Percentiles rank a stretch among this genome's conserved stretches.
These are phyloP conservation scores for Lyophyllum atratum DNA, from an alignment of 768 basidiomycete genomes.

Conservation along the genomic window DNA sequence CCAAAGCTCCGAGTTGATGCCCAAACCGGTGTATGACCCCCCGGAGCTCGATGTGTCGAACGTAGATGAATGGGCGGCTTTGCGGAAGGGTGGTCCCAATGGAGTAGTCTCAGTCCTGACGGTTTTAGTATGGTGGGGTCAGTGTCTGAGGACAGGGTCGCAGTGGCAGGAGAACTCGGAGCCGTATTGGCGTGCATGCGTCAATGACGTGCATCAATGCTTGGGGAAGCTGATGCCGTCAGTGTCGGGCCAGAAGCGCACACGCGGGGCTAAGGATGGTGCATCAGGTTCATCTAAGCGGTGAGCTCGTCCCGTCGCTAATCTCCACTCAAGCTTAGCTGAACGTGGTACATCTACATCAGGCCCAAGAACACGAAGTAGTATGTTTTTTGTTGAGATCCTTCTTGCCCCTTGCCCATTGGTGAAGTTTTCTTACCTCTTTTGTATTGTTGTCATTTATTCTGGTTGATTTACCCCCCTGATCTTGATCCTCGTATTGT, in stretches of 20 bases:
- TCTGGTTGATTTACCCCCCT: too few relatives aligned
- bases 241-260: background rate
- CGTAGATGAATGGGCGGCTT: conserved; percentile 2
- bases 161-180: background rate
- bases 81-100: conserved; percentile 11
- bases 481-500: too few relatives aligned
- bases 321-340: background rate
- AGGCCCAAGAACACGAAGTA: background rate
- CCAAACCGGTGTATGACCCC: background rate
- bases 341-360: background rate
- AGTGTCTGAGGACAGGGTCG: background rate
- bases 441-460: too few relatives aligned
- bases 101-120: conserved; percentile 9
- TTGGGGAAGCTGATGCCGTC: background rate
- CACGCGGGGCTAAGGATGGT: background rate
- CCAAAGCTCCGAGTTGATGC: background rate
- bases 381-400: too few relatives aligned
- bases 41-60: background rate
- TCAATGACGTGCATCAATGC: conserved; percentile 4
- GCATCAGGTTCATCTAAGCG: background rate
- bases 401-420: too few relatives aligned
- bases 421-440: too few relatives aligned
- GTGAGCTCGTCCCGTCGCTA: background rate
- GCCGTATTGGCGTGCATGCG: background rate
- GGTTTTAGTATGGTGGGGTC: conserved; percentile 12